Conservation (phyloP, 257 asterid species). For the Gynochthodes officinalis region DNA sequence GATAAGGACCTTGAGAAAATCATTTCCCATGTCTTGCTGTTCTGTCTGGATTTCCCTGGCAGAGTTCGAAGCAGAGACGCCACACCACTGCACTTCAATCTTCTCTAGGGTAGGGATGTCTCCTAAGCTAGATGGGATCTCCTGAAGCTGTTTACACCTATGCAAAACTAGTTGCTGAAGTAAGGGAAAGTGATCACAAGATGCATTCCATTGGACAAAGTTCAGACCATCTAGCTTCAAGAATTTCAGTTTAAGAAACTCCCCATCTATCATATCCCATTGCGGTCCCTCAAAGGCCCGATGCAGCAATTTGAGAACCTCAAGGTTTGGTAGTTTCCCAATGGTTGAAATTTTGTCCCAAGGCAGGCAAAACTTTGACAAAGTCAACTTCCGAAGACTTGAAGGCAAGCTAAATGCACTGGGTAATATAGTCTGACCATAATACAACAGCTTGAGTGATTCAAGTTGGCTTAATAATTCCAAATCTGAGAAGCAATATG, state of each 20-base stretch:
- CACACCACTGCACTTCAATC: not conserved
- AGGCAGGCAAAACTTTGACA: not conserved
- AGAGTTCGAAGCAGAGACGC: not conserved
- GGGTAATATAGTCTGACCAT: not conserved
- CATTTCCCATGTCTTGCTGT: not conserved
- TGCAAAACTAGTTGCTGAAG: conserved; percentile 3
- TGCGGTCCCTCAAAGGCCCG: not conserved
- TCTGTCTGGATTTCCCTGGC: not conserved
- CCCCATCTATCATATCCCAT: conserved; percentile 13
- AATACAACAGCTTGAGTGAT: not conserved
- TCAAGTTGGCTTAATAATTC: not conserved
- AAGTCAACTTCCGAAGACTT: conserved; percentile 12
- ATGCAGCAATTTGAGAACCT: conserved; percentile 2
- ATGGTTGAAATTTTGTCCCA: not conserved
- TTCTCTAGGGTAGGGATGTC: not conserved
- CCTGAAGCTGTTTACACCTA: conserved; percentile 1
- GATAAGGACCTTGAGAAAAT: conserved; percentile 11
- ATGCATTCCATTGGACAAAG: conserved; percentile 7
- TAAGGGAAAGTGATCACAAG: not conserved
- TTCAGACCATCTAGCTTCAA: conserved; percentile 6
- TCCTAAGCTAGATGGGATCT: conserved; percentile 3
- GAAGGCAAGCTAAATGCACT: conserved; percentile 8
- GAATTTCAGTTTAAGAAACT: conserved; percentile 5
- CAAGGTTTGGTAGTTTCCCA: conserved; percentile 9
- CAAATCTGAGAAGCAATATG: not conserved